Base-by-base conservation (phyloP, 331 rosid genomes). In the Saraca asoca region DNA sequence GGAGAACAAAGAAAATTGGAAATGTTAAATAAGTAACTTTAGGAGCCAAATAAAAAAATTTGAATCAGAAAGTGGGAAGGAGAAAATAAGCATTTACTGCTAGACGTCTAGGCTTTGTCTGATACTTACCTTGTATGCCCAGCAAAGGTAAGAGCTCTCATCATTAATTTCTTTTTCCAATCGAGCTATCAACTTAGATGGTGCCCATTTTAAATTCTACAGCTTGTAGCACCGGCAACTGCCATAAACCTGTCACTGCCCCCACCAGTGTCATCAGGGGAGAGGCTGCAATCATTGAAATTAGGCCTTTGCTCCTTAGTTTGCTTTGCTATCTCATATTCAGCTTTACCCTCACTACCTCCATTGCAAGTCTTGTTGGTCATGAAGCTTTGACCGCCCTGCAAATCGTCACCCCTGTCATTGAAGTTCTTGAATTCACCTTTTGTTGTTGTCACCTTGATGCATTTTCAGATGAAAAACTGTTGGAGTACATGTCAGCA, bases 161-260 rank as follows among this genome's bases (percentile, higher is more conserved):
- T 93, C 80, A 71, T 86, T 80, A 70, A 90, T 90, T 71, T 94
- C 96, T 78, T 85, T 88, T 62, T 97, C 98, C 88, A 94, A 66
- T 38, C 95, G 92, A 68, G 87, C 84, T 19, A 81, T 86, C 73
- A 94, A 50, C 79, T 81, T 90, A 10, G 98, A 94, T 0, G 99
- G 96, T 13, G 95, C 82, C 97, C 98, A 94, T 53, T 18, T 12
- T 57, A 80, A 62, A 51, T 86, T 85, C 98, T 88, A 85, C 66
- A 43, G 18, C 31, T 87, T 79, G 78, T 34, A 29, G 46, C 41
- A 37, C 5, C 9, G 7, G 7, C 10, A 66, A 38, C 87, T 14
- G 83, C 83, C 81, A 73, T 69, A 66, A 71, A 81, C 77, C 90
- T 70, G 18, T 83, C 77, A 34, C 43, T 72, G 46, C 57, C 72